phyloP scores from a whole-genome alignment of 129 eudicot species.

The Flaveria bidentis region DNA sequence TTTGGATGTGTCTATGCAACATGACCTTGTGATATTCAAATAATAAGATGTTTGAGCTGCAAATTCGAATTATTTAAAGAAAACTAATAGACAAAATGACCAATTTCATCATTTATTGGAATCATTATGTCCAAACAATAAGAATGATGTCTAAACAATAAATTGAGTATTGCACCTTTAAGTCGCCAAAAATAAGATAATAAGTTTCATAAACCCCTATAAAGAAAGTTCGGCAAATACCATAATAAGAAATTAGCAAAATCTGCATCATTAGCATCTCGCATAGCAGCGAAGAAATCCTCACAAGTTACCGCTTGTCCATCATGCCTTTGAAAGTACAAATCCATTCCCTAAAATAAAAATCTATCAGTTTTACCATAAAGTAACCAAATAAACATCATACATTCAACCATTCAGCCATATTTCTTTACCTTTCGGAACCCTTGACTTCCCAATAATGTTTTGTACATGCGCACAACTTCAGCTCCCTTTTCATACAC shows the following conservation, averaged over 20 bases:
- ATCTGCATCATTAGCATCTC: conserved; percentile 87
- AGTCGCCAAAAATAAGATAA: neutral
- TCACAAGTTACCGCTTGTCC: conserved; percentile 99
- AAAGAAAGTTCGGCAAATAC: conserved; percentile 30
- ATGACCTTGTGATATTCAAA: too few relatives aligned
- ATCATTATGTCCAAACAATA: neutral
- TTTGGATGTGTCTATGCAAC: too few relatives aligned
- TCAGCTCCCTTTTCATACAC: conserved; percentile 97
- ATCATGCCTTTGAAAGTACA: conserved; percentile 90
- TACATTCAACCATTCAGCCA: neutral
- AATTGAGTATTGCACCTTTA: neutral
- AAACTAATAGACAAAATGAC: too few relatives aligned
- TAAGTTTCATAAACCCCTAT: neutral
- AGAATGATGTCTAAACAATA: neutral
- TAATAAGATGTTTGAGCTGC: too few relatives aligned
- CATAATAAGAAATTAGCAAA: conserved; percentile 83
- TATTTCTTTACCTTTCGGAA: conserved; percentile 67
- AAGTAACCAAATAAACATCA: conserved; percentile 7
- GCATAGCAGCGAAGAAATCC: conserved; percentile 94
- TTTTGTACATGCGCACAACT: conserved; percentile 98
- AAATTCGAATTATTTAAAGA: too few relatives aligned
- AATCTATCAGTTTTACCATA: neutral
- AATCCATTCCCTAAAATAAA: conserved; percentile 70
- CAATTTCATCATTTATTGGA: too few relatives aligned
- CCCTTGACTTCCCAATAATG: conserved; percentile 79